A percentile compares a stretch with the other conserved stretches of the same genome.
These are phyloP conservation scores for Pyrenophora tritici-repentis DNA, from an alignment of 2,329 filamentous ascomycete genomes.

Conservation along the genomic window DNA sequence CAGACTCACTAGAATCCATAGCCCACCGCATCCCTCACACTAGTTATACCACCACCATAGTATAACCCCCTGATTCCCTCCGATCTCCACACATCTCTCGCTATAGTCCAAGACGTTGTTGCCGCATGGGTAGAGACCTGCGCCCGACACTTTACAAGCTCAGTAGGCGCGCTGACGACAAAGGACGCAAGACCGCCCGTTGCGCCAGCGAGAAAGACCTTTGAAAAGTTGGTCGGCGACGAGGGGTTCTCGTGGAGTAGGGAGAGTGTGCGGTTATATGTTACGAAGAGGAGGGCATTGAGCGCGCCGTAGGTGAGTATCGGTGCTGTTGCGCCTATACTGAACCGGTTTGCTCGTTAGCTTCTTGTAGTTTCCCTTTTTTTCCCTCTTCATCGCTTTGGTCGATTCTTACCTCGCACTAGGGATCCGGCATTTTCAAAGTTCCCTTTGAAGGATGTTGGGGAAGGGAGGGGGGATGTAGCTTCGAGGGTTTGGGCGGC, in stretches of 20 bases:
- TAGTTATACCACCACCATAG: constrained; percentile 79
- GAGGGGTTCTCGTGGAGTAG: constrained; percentile 54
- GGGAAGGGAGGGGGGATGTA: background rate
- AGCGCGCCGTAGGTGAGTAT: constrained; percentile 88
- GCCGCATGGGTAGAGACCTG: constrained; percentile 62
- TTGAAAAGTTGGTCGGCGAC: constrained; percentile 57
- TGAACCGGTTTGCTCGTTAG: constrained; percentile 8
- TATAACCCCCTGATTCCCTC: constrained; percentile 75
- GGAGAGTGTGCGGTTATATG: constrained; percentile 82
- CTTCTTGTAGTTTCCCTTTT: background rate
- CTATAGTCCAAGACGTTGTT: constrained; percentile 64
- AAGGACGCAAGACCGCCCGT: constrained; percentile 83
- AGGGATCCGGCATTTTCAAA: constrained; percentile 46
- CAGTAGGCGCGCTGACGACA: constrained; percentile 83
- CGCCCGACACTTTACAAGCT: constrained; percentile 86
- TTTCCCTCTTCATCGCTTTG: background rate
- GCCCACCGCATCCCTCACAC: constrained; percentile 82
- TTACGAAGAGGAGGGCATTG: constrained; percentile 86
- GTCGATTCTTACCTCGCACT: constrained; percentile 38
- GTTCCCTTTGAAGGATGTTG: constrained; percentile 30
- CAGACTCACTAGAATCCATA: constrained; percentile 83
- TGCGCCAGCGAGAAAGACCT: constrained; percentile 79
- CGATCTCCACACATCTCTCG: constrained; percentile 62
- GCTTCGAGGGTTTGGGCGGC: constrained; percentile 19
- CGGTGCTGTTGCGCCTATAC: constrained; percentile 76